These are phyloP conservation scores for Fusarium temperatum DNA, from an alignment of 2,329 filamentous ascomycete genomes.

Conservation along the genomic window DNA sequence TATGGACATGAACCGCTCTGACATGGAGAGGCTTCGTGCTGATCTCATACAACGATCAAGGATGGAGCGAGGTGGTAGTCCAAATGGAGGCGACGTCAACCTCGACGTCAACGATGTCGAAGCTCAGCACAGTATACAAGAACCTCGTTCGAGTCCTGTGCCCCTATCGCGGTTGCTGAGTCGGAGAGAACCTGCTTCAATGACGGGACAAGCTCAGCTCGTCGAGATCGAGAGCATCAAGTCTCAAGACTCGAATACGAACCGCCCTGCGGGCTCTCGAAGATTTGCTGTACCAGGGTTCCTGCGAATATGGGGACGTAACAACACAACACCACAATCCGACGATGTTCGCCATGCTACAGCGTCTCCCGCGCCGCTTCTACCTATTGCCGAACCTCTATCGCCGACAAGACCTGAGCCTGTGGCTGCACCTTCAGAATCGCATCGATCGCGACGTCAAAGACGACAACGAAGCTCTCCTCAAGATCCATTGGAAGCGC, in stretches of 20 bases:
- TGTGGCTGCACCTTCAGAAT: constrained; percentile 14
- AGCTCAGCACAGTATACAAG: constrained; percentile 17
- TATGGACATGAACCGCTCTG: constrained; percentile 35
- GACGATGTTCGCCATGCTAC: constrained; percentile 15
- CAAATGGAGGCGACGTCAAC: constrained; percentile 6
- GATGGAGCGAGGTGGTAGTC: constrained; percentile 37
- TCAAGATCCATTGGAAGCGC: constrained; percentile 23
- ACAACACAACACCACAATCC: constrained; percentile 4
- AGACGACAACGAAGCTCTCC: constrained; percentile 1
- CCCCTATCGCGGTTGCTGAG: constrained; percentile 31
- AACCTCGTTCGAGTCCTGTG: constrained; percentile 1
- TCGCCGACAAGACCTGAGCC: constrained; percentile 20
- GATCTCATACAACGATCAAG: constrained; percentile 47
- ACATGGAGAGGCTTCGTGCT: constrained; percentile 47
- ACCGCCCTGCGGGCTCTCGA: constrained; percentile 31
- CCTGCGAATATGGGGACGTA: constrained; percentile 19
- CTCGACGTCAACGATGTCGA: constrained; percentile 25
- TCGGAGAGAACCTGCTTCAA: constrained; percentile 29
- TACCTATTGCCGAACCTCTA: constrained; percentile 13
- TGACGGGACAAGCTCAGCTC: constrained; percentile 20
- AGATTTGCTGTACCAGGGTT: constrained; percentile 18
- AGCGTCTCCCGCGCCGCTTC: constrained; percentile 28
- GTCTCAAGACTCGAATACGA: constrained; percentile 54
- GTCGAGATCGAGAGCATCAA: constrained; percentile 56
- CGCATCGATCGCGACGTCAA: constrained; percentile 9